A percentile compares a stretch with the other conserved stretches of the same genome.
phyloP scores from a whole-genome alignment of 2,329 filamentous ascomycete genomes.

The Teratosphaeria destructans region DNA sequence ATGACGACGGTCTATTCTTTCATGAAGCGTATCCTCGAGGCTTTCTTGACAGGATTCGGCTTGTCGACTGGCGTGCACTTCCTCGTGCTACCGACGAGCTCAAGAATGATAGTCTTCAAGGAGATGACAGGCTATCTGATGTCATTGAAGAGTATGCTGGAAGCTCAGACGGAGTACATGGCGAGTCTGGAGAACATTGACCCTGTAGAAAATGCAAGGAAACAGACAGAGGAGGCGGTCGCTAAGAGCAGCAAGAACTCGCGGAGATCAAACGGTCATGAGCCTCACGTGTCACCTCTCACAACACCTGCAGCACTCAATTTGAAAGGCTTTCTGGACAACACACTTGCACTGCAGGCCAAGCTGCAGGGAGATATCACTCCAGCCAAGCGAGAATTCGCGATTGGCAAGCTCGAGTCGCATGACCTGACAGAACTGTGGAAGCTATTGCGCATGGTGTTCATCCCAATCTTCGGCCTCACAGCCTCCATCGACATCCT shows the following conservation, averaged over 20 bases:
- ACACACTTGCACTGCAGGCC: conserved; percentile 41
- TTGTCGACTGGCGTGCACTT: conserved; percentile 54
- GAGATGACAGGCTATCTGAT: conserved; percentile 52
- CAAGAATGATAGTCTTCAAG: conserved; percentile 52
- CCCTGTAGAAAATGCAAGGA: conserved; percentile 9
- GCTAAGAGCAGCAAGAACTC: conserved; percentile 12
- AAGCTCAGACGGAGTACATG: conserved; percentile 55
- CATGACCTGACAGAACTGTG: conserved; percentile 54
- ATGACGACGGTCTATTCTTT: conserved; percentile 45
- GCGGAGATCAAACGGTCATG: conserved; percentile 21
- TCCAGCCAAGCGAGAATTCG: conserved; percentile 66
- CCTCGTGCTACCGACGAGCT: conserved; percentile 56
- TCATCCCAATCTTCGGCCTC: conserved; percentile 58
- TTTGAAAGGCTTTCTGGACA: conserved; percentile 16
- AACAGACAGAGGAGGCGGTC: conserved; percentile 8
- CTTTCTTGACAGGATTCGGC: conserved; percentile 56
- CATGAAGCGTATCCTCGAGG: conserved; percentile 45
- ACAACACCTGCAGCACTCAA: conserved; percentile 21
- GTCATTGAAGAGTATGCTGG: conserved; percentile 43
- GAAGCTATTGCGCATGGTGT: conserved; percentile 48
- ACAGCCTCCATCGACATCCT: conserved; percentile 63
- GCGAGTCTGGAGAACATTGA: conserved; percentile 52
- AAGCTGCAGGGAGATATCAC: conserved; percentile 57
- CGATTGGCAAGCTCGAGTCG: conserved; percentile 55
- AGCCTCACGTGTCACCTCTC: conserved; percentile 47